Base-by-base conservation (phyloP, 1,284 basidiomycete genomes). In the Pholiota adiposa region DNA sequence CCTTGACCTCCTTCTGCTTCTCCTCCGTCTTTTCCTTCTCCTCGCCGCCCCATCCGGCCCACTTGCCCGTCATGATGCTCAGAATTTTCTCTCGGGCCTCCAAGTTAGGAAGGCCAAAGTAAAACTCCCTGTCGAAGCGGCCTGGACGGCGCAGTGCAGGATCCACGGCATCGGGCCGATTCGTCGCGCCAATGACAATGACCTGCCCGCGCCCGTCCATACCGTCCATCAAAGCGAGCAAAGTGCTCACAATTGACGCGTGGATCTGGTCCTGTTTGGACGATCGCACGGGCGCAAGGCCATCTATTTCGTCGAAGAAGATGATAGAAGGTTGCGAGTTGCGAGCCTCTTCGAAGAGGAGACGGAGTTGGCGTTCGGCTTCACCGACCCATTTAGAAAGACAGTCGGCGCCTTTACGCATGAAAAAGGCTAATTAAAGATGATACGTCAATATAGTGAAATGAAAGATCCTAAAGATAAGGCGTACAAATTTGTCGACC, bases 321-420 rank as follows among this genome's bases (percentile, higher is more conserved):
- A 97, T 96, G 71, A 97, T 99, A 65, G 90, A 93, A 0, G 97
- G 97, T 71, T 99, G 97, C 54, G 88, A 91, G 57, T 90, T 90
- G 46, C 90, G 86, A 1, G 97, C 97, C 78, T 99, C 97, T 67
- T 99, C 97, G 73, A 99, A 99, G 8, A 99, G 82, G 54, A 99
- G 83, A 1, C 97, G 88, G 5, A 99, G 83, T 73, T 99, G 97
- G 3, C 97, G 88, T 72, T 99, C 97, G 1, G 97, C 97, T 77
- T 99, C 97, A 60, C 97, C 97, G 11, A 99, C 97, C 97, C 97
- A 99, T 78, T 99, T 99, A 6, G 95, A 97, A 25, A 99, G 83
- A 67, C 94, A 96, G 74, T 99, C 97, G 21, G 97, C 97, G 40
- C 97, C 97, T 77, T 99, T 99, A 52, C 97, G 92, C 97, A 99